Percentiles rank a stretch among this genome's conserved stretches.
These are phyloP conservation scores for Actinidia chinensis DNA, from an alignment of 179 eudicot species.

Conservation along the genomic window DNA sequence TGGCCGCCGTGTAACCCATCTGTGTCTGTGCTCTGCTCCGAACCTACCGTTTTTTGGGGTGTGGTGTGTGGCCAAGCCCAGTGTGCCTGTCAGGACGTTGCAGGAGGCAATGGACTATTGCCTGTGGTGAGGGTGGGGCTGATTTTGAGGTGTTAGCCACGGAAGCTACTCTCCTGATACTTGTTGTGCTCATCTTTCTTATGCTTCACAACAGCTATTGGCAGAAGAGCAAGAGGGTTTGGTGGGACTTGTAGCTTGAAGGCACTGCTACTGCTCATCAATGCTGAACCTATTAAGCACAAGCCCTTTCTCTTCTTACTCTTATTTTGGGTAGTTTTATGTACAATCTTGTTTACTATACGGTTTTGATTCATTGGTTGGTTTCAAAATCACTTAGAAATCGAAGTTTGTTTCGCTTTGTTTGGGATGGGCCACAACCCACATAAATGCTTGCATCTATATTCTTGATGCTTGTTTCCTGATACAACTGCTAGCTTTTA, in stretches of 20 bases:
- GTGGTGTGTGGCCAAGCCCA: conserved; percentile 98
- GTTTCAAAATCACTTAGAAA: no score
- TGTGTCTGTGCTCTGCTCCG: no score
- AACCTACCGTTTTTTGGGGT: conserved; percentile 7
- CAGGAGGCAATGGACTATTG: conserved; percentile 83
- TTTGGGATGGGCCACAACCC: no score
- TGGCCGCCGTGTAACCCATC: conserved; percentile 72
- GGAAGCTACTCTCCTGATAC: conserved; percentile 76
- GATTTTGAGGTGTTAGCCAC: conserved; percentile 66
- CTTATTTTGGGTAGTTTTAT: not conserved
- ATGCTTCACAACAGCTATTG: conserved; percentile 90
- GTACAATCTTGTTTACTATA: not conserved
- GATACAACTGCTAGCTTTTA: no score
- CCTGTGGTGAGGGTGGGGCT: conserved; percentile 83
- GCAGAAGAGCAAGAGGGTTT: conserved; percentile 66
- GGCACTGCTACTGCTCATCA: conserved; percentile 93
- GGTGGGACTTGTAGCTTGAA: conserved; percentile 87
- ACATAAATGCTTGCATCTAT: no score
- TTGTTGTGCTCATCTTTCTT: conserved; percentile 84
- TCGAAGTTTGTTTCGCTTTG: no score
- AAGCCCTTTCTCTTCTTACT: not conserved
- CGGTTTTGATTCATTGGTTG: no score
- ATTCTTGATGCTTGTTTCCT: no score
- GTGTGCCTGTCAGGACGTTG: conserved; percentile 81
- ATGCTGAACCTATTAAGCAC: conserved; percentile 81